These are phyloP conservation scores for Botrytis tulipae DNA, from an alignment of 2,329 filamentous ascomycete genomes.

Conservation along the genomic window DNA sequence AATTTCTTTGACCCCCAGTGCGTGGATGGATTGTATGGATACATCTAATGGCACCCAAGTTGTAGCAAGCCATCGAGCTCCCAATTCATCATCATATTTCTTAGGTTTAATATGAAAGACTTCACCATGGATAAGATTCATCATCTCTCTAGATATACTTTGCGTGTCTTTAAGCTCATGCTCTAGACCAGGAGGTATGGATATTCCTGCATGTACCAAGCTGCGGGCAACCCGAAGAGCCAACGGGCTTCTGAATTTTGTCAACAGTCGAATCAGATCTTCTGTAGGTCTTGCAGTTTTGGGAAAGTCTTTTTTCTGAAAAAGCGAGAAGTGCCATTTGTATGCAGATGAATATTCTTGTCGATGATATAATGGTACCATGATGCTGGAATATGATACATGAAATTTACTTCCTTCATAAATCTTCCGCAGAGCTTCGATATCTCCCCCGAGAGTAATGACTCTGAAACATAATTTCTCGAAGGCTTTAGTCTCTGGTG, in stretches of 20 bases:
- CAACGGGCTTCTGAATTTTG: conserved; percentile 36
- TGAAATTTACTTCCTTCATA: conserved; percentile 42
- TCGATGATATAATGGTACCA: conserved; percentile 42
- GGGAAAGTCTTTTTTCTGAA: conserved; percentile 45
- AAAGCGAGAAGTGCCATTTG: conserved; percentile 47
- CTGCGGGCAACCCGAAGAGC: conserved; percentile 31
- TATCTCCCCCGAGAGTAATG: conserved; percentile 29
- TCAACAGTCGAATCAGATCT: conserved; percentile 43
- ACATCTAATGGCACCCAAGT: conserved; percentile 70
- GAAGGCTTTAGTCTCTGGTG: conserved; percentile 40
- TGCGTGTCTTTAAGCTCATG: conserved; percentile 21
- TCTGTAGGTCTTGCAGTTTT: conserved; percentile 40
- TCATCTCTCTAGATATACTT: conserved; percentile 36
- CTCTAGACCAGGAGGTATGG: conserved; percentile 27
- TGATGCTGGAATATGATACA: conserved; percentile 45
- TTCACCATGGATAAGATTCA: conserved; percentile 38
- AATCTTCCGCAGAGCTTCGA: conserved; percentile 43
- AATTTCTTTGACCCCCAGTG: conserved; percentile 69
- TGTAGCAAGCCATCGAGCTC: conserved; percentile 79
- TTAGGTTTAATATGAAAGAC: conserved; percentile 41
- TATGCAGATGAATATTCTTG: conserved; percentile 43
- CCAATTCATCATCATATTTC: conserved; percentile 64
- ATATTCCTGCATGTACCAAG: conserved; percentile 32
- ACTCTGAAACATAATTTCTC: conserved; percentile 39
- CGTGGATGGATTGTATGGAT: conserved; percentile 65